phyloP scores from a whole-genome alignment of 306 rosid species.

The Vigna reflexopilosa region DNA sequence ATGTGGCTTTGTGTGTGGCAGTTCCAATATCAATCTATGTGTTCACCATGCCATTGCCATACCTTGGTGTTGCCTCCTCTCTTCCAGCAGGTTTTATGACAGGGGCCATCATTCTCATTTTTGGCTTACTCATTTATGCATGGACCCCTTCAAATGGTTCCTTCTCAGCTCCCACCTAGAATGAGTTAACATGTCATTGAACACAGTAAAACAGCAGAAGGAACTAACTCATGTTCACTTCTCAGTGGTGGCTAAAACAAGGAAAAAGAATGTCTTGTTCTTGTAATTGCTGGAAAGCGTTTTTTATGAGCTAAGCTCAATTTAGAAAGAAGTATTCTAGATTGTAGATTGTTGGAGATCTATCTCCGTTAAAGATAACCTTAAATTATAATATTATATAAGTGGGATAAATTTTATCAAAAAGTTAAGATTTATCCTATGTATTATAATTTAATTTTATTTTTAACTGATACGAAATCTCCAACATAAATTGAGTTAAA shows the following conservation, averaged over 20 bases:
- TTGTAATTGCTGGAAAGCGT: constrained; percentile 30
- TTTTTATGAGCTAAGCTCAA: constrained; percentile 30
- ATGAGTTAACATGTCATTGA: constrained; percentile 33
- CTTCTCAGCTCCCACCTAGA: constrained; percentile 40
- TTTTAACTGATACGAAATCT: too few relatives aligned
- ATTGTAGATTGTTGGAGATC: background rate
- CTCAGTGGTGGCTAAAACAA: constrained; percentile 11
- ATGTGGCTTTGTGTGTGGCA: constrained; percentile 51
- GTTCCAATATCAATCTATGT: constrained; percentile 80
- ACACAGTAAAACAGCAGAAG: constrained; percentile 24
- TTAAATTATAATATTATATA: too few relatives aligned
- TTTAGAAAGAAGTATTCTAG: background rate
- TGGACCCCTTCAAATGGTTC: constrained; percentile 71
- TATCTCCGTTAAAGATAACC: too few relatives aligned
- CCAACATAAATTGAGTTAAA: too few relatives aligned
- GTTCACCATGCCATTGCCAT: constrained; percentile 89
- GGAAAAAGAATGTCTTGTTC: constrained; percentile 36
- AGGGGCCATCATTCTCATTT: constrained; percentile 69
- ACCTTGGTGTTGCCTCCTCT: constrained; percentile 77
- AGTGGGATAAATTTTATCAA: too few relatives aligned
- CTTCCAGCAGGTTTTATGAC: constrained; percentile 83
- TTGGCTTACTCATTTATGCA: constrained; percentile 77
- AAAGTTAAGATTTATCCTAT: too few relatives aligned
- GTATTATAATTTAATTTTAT: too few relatives aligned
- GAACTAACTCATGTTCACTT: constrained; percentile 10